phyloP scores from a whole-genome alignment of 805 yeast species.

The Cyberlindnera japonica region DNA sequence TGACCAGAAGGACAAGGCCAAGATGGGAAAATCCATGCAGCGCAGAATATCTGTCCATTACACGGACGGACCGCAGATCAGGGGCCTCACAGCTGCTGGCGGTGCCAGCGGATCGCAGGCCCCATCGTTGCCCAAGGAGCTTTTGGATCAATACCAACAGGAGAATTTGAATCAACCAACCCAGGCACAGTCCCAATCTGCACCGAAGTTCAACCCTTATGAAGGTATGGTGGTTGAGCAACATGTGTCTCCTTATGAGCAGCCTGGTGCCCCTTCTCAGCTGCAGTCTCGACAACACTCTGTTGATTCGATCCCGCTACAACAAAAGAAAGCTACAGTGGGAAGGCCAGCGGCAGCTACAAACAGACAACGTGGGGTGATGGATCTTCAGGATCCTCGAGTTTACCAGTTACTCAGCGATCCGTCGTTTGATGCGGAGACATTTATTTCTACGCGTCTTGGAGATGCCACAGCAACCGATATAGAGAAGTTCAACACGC shows the following conservation, averaged over 20 bases:
- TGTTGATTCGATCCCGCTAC: background rate
- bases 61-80: conserved; percentile 17
- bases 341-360: conserved; percentile 4
- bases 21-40: conserved; percentile 40
- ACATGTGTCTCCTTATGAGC: background rate
- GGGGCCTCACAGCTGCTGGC: conserved; percentile 10
- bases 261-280: conserved; percentile 1
- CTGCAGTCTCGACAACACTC: background rate
- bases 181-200: background rate
- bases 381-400: conserved; percentile 23
- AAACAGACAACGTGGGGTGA: conserved; percentile 10
- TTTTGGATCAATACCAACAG: conserved; percentile 18
- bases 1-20: conserved; percentile 33
- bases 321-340: conserved; percentile 7
- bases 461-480: conserved; percentile 66
- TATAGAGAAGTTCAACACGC: conserved; percentile 64
- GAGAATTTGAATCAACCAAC: background rate
- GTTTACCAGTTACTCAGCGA: conserved; percentile 35
- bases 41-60: conserved; percentile 42
- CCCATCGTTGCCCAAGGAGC: conserved; percentile 30
- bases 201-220: conserved; percentile 2
- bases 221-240: conserved; percentile 8
- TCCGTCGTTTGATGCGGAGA: conserved; percentile 43
- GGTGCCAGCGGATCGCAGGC: conserved; percentile 10
- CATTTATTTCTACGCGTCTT: conserved; percentile 46